phyloP scores from a whole-genome alignment of 2,329 filamentous ascomycete species.

The Fusarium agapanthi region DNA sequence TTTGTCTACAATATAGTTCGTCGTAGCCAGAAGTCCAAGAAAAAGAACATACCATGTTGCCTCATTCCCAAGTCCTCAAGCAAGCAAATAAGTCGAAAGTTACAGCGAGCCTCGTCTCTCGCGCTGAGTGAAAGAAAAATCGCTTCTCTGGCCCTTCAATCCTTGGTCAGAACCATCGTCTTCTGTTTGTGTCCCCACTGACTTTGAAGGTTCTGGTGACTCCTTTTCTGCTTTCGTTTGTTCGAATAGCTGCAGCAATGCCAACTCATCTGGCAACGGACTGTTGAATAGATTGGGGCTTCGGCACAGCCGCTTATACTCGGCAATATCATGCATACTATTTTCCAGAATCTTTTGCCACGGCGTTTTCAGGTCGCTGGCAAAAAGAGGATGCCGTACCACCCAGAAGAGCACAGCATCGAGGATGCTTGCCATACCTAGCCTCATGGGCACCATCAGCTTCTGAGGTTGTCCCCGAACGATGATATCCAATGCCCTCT shows the following conservation, averaged over 20 bases:
- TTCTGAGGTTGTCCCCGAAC: slow-evolving; percentile 33
- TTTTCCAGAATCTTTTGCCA: slow-evolving; percentile 40
- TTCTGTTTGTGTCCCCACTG: neutral
- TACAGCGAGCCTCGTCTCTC: slow-evolving; percentile 34
- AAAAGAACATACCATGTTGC: neutral
- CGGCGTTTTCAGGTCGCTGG: slow-evolving; percentile 36
- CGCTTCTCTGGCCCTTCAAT: neutral
- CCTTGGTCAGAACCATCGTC: neutral
- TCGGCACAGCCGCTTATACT: slow-evolving; percentile 35
- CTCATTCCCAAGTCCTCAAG: neutral
- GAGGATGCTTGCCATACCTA: slow-evolving; percentile 45
- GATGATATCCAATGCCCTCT: slow-evolving; percentile 44
- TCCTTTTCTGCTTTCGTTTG: neutral
- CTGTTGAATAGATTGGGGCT: slow-evolving; percentile 16
- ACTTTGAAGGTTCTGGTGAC: neutral
- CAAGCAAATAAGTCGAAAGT: neutral
- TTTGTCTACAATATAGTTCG: slow-evolving; percentile 24
- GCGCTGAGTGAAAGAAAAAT: neutral
- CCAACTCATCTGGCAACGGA: slow-evolving; percentile 27
- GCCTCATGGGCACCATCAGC: slow-evolving; percentile 45
- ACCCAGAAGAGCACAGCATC: slow-evolving; percentile 43
- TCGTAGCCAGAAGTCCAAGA: slow-evolving; percentile 3
- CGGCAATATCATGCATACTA: slow-evolving; percentile 41
- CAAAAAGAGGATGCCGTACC: slow-evolving; percentile 36
- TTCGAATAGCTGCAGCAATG: slow-evolving; percentile 34